Evolutionary conservation across 805 yeast species (phyloP).

Genomic region (Myxozyma geophila): DNA sequence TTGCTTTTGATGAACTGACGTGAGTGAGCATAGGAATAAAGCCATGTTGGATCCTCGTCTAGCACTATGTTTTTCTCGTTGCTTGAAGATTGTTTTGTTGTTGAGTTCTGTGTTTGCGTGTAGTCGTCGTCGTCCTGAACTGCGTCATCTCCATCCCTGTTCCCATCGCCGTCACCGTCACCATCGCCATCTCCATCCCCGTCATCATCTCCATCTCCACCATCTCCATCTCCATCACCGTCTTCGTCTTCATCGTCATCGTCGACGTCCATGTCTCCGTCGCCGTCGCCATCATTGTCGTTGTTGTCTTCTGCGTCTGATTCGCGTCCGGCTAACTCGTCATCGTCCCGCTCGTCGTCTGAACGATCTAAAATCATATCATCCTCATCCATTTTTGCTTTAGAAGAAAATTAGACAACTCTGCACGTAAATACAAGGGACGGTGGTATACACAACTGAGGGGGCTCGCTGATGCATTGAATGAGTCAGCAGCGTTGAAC

Average conservation of each 20-base stretch:
- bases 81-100: neutral
- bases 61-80: conserved; percentile 26
- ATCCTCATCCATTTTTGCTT: conserved; percentile 41
- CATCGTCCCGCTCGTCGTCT: conserved; percentile 39
- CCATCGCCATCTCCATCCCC: conserved; percentile 39
- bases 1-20: conserved; percentile 30
- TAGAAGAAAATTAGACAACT: neutral
- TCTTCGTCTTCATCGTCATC: conserved; percentile 32
- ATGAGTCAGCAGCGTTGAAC: neutral
- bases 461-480: neutral
- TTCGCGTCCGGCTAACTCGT: conserved; percentile 43
- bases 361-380: conserved; percentile 37
- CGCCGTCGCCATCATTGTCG: conserved; percentile 37
- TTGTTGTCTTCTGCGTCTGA: conserved; percentile 43
- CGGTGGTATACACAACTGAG: neutral
- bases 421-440: neutral
- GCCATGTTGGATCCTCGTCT: conserved; percentile 37
- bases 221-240: conserved; percentile 43
- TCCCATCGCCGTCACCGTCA: conserved; percentile 37
- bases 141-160: conserved; percentile 35
- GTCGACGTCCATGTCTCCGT: conserved; percentile 36
- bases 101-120: conserved; percentile 19
- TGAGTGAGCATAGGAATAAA: conserved; percentile 38
- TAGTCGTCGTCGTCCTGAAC: conserved; percentile 37
- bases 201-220: conserved; percentile 28